Evolutionary conservation across 495 filamentous ascomycete species (phyloP).

Genomic region (Penicillium macrosclerotiorum): DNA sequence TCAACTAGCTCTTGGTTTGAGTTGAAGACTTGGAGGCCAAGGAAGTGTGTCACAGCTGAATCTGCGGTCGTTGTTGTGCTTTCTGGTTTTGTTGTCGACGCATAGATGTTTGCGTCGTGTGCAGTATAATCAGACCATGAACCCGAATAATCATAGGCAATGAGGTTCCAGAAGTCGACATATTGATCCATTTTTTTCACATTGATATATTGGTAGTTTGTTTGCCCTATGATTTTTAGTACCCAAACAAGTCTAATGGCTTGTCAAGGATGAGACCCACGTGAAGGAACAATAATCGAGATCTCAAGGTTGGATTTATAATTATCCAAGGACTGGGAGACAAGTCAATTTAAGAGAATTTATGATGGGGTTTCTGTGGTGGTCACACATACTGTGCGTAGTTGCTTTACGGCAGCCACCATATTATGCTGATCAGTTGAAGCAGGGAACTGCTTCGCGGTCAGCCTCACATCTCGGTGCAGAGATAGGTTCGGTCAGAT

Average conservation of each 20-base stretch:
- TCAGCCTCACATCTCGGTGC: neutral
- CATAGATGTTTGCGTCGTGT: constrained; percentile 74
- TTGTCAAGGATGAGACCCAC: too few species aligned
- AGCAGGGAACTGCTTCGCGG: constrained; percentile 29
- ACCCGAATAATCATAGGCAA: constrained; percentile 75
- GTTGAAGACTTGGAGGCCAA: too few species aligned
- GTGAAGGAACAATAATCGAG: too few species aligned
- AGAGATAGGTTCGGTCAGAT: neutral
- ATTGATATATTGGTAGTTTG: constrained; percentile 60
- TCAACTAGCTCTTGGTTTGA: constrained; percentile 66
- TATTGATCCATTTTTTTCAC: constrained; percentile 62
- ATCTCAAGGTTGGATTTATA: too few species aligned
- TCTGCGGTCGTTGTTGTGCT: too few species aligned
- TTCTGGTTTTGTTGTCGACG: constrained; percentile 45
- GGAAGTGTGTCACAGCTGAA: too few species aligned
- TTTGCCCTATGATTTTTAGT: constrained; percentile 42
- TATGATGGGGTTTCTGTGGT: too few species aligned
- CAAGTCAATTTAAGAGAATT: too few species aligned
- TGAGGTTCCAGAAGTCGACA: constrained; percentile 70
- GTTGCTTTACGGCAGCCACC: constrained; percentile 58
- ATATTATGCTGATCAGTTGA: constrained; percentile 54
- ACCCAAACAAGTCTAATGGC: too few species aligned
- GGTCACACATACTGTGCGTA: constrained; percentile 45
- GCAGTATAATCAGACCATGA: constrained; percentile 67
- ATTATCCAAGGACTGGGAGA: constrained; percentile 56